Conservation (phyloP, 1,139 yeast species). For the Suhomyces maxii region DNA sequence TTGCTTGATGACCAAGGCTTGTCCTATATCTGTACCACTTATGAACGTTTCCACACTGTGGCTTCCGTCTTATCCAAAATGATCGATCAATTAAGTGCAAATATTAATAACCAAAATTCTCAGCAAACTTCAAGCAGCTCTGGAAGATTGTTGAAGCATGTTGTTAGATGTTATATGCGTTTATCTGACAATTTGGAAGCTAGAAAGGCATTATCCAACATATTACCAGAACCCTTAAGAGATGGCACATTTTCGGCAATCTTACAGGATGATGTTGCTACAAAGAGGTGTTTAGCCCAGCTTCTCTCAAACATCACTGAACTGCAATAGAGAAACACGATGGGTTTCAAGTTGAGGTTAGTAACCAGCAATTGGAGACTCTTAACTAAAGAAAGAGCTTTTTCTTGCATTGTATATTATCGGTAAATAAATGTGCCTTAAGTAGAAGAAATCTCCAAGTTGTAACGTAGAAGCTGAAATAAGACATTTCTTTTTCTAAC, state of each 20-base stretch:
- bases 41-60: conserved; percentile 92
- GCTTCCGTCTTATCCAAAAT: conserved; percentile 83
- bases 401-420: too few relatives aligned
- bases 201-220: conserved; percentile 78
- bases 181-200: conserved; percentile 90
- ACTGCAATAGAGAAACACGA: conserved; percentile 17
- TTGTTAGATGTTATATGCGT: conserved; percentile 89
- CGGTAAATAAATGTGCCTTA: too few relatives aligned
- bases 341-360: background rate
- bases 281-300: conserved; percentile 85
- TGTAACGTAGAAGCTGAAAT: too few relatives aligned
- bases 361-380: too few relatives aligned
- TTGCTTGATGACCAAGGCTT: conserved; percentile 89
- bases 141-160: conserved; percentile 85
- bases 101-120: conserved; percentile 11
- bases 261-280: conserved; percentile 82
- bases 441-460: too few relatives aligned
- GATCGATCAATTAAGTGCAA: conserved; percentile 71
- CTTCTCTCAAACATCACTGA: conserved; percentile 67
- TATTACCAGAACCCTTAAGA: conserved; percentile 82
- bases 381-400: too few relatives aligned
- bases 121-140: conserved; percentile 47
- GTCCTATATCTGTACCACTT: conserved; percentile 89
- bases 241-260: conserved; percentile 87
- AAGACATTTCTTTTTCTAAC: too few relatives aligned